Conservation (phyloP, 139 green algal species). For the Auxenochlorella pyrenoidosa region DNA sequence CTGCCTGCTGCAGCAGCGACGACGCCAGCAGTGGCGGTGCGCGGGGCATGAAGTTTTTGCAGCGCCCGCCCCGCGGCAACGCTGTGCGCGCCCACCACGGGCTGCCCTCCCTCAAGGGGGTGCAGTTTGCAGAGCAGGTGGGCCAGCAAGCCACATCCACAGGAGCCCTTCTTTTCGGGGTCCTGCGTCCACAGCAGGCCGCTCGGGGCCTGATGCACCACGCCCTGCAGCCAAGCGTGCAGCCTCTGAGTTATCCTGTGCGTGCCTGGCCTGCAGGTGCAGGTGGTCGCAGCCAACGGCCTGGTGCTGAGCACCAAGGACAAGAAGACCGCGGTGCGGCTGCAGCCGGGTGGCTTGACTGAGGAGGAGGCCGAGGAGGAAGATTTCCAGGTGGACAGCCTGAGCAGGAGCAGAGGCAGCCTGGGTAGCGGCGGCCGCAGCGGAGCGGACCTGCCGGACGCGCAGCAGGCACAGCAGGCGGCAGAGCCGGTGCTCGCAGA, state of each 20-base stretch:
- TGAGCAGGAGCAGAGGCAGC: slow-evolving; percentile 3
- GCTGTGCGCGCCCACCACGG: slow-evolving; percentile 39
- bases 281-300: background rate
- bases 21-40: background rate
- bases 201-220: background rate
- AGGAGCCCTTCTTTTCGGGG: too few relatives aligned
- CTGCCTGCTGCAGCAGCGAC: slow-evolving; percentile 1
- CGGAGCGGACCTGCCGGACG: background rate
- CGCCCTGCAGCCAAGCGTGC: background rate
- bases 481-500: slow-evolving; percentile 34
- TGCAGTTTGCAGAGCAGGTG: slow-evolving; percentile 56
- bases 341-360: background rate
- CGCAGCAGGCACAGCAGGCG: background rate
- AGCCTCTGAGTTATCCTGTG: too few relatives aligned
- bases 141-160: background rate
- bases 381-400: background rate
- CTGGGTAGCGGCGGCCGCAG: background rate
- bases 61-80: slow-evolving; percentile 44
- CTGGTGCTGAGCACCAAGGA: slow-evolving; percentile 49
- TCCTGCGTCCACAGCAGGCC: background rate
- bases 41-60: slow-evolving; percentile 48
- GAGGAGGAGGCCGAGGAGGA: slow-evolving; percentile 22
- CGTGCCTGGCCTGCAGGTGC: background rate
- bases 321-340: slow-evolving; percentile 45
- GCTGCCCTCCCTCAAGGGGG: slow-evolving; percentile 27